These are phyloP conservation scores for Huntiella decipiens DNA, from an alignment of 2,329 filamentous ascomycete genomes.

Conservation along the genomic window DNA sequence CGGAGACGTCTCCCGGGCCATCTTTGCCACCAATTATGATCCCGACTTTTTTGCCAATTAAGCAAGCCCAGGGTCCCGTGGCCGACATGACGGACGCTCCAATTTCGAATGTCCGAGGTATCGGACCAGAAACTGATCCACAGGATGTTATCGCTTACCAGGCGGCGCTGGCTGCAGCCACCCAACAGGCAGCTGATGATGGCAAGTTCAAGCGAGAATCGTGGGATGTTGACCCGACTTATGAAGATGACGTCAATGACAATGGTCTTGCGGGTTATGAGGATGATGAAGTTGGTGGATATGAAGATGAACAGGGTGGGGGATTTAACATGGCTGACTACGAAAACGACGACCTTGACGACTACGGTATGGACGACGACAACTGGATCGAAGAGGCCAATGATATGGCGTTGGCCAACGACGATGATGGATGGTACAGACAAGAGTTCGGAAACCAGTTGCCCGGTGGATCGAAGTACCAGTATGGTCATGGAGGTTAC, in stretches of 20 bases:
- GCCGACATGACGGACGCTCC: background rate
- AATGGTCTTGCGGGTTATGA: constrained; percentile 7
- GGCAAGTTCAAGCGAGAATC: constrained; percentile 53
- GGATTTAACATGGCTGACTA: constrained; percentile 22
- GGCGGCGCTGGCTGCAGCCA: constrained; percentile 64
- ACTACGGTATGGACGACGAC: constrained; percentile 57
- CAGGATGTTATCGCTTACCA: constrained; percentile 48
- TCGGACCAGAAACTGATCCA: constrained; percentile 9
- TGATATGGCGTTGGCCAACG: constrained; percentile 76
- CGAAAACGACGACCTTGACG: constrained; percentile 28
- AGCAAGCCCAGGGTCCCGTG: constrained; percentile 1
- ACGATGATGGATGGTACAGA: constrained; percentile 86
- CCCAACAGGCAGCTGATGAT: constrained; percentile 54
- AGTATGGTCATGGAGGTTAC: constrained; percentile 68
- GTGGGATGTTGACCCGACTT: constrained; percentile 19
- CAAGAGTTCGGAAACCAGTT: constrained; percentile 62
- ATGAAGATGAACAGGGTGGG: constrained; percentile 29
- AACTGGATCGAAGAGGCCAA: constrained; percentile 90
- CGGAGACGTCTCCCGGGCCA: background rate
- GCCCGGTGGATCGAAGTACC: constrained; percentile 25
- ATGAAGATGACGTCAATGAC: constrained; percentile 9
- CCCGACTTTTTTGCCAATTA: constrained; percentile 5
- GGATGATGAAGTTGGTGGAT: constrained; percentile 19
- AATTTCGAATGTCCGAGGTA: constrained; percentile 3
- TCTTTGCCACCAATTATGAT: constrained; percentile 4